phyloP scores from a whole-genome alignment of 345 rosid species.

The Eucalyptus pauciflora region DNA sequence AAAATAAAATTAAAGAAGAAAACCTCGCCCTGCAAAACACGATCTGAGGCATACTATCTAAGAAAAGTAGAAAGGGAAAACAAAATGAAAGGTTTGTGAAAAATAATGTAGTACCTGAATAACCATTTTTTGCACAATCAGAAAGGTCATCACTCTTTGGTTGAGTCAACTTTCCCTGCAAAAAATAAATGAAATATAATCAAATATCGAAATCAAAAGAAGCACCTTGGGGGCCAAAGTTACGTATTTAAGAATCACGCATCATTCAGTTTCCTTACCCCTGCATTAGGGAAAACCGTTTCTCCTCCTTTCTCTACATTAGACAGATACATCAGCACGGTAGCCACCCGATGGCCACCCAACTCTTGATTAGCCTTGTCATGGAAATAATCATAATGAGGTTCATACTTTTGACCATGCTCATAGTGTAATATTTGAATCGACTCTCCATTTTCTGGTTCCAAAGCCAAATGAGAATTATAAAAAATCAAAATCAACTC shows the following conservation, averaged over 20 bases:
- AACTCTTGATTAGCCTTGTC: constrained; percentile 52
- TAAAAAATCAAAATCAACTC: not conserved
- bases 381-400: constrained; percentile 84
- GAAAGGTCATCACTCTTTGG: constrained; percentile 15
- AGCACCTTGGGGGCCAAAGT: not conserved
- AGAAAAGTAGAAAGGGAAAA: not conserved
- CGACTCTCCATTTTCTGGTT: constrained; percentile 81
- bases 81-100: not conserved
- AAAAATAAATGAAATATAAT: not conserved
- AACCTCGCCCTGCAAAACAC: not conserved
- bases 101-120: constrained; percentile 12
- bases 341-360: constrained; percentile 89
- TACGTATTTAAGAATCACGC: not conserved
- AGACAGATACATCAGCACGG: constrained; percentile 91
- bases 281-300: constrained; percentile 56
- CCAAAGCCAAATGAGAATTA: not conserved
- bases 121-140: constrained; percentile 29
- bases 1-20: not conserved
- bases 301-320: constrained; percentile 75
- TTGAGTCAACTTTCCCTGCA: constrained; percentile 11
- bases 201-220: not conserved
- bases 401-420: constrained; percentile 87
- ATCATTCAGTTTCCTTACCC: not conserved
- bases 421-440: constrained; percentile 84
- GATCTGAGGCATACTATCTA: not conserved